Conservation (phyloP, 2,329 filamentous ascomycete genomes). For the Penicillium sp. region DNA sequence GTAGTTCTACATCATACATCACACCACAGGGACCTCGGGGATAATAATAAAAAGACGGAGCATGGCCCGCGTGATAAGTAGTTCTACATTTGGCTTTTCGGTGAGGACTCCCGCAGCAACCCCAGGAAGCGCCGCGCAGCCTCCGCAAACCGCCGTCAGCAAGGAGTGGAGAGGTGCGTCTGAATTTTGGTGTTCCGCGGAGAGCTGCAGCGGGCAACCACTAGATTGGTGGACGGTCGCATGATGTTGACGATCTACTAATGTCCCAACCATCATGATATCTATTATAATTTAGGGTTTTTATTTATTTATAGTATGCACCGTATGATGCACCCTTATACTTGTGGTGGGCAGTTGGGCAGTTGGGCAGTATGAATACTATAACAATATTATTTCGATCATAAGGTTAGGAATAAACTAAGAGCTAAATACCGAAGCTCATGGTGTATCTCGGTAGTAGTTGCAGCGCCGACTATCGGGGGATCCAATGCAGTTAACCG, state of each 20-base stretch:
- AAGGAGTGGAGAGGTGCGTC: not conserved
- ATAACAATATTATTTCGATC: not conserved
- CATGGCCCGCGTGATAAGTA: not conserved
- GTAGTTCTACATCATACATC: not conserved
- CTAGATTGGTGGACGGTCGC: not conserved
- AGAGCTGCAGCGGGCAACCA: not conserved
- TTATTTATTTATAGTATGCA: not conserved
- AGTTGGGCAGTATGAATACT: not conserved
- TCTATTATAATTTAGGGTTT: not conserved
- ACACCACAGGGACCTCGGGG: not conserved
- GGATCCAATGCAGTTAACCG: conserved; percentile 3
- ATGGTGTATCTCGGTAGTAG: not conserved
- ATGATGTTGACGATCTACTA: not conserved
- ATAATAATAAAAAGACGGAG: not conserved
- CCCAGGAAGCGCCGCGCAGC: not conserved
- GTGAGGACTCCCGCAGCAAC: not conserved
- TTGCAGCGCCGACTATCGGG: conserved; percentile 7
- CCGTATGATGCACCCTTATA: not conserved
- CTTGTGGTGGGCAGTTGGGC: not conserved
- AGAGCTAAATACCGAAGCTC: not conserved
- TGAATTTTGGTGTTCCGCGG: not conserved
- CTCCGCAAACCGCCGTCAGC: not conserved
- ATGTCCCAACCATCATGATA: not conserved
- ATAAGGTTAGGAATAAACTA: not conserved
- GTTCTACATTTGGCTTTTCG: conserved; percentile 3